Base-by-base conservation (phyloP, 2,329 filamentous ascomycete genomes). In the Trichoderma aggressivum region DNA sequence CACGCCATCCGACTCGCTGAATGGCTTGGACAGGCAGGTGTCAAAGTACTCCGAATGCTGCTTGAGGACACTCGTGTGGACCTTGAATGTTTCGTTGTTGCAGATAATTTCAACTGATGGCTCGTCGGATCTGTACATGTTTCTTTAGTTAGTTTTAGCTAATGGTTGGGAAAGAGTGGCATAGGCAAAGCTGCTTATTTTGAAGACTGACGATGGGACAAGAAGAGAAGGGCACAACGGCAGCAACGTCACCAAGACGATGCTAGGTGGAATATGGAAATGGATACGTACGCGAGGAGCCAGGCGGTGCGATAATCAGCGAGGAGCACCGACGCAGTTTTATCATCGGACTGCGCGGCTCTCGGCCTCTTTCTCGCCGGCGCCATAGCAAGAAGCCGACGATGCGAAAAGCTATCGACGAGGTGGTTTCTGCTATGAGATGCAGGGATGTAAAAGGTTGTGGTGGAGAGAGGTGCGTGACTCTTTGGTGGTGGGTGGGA, bases 21-120 rank as follows among this genome's bases (percentile, higher is more conserved):
- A 81, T 7, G 74, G 73, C 14, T 77, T 72, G 64, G 73, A 74
- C 28, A 80, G 64, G 71, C 77, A 78, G 11, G 75, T 69, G 14
- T 76, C 73, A 55, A 81, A 81, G 60, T 81, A 81, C n/a, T 79
- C 78, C 1, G 80, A 81, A 61, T 78, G 75, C 28, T 74, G 74
- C 10, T 73, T 77, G 8, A 81, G 75, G 11, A 81, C 76, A 14
- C 72, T 75, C 64, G 75, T 78, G 69, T 79, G 76, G 16, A 79
- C 77, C 16, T 72, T 75, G 30, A 81, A 79, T 2, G 73, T 74
- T 63, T 80, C 79, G 47, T 74, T 75, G 53, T 77, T 75, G 26
- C 74, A 75, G 39, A 74, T 76, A 61, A 81, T 74, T 65, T 80
- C 76, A 14, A 80, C 72, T 10, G 75, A 71, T 43, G 78, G 75